These are phyloP conservation scores for Mangifera indica DNA, from an alignment of 345 rosid species.

Conservation along the genomic window DNA sequence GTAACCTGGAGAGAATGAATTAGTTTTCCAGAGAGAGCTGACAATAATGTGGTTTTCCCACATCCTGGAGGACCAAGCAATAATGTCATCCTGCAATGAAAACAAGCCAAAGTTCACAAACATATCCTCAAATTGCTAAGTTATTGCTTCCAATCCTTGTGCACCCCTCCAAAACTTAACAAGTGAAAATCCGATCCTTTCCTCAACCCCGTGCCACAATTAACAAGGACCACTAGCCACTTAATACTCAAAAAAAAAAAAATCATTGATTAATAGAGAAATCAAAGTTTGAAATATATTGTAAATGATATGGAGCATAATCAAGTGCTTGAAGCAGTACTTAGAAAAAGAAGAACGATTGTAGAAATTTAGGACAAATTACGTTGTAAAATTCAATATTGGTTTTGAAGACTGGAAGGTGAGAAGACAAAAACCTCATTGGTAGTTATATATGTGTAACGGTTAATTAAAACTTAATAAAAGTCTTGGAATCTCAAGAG, in stretches of 20 bases:
- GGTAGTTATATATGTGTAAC: background rate
- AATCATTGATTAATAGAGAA: no score
- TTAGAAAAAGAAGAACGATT: no score
- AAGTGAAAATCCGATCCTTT: background rate
- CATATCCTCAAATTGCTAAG: background rate
- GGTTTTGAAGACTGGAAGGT: background rate
- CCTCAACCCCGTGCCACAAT: background rate
- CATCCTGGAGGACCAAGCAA: constrained; percentile 40
- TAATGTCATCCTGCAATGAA: constrained; percentile 30
- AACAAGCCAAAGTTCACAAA: background rate
- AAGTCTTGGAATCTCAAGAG: background rate
- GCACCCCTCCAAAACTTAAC: background rate
- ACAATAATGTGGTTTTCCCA: constrained; percentile 39
- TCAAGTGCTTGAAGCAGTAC: no score
- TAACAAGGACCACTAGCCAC: background rate
- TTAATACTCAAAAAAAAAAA: background rate
- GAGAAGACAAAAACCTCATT: background rate
- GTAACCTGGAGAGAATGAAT: constrained; percentile 33
- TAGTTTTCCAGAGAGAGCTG: constrained; percentile 36
- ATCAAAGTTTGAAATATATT: no score
- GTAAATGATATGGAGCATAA: no score
- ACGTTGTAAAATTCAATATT: no score
- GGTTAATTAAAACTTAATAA: background rate
- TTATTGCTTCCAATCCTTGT: background rate
- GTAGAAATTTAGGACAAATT: no score